Evolutionary conservation across 176 grass and related monocot species (phyloP), one percentile per base, ranked within the genome.

Genomic region (Phyllostachys edulis): DNA sequence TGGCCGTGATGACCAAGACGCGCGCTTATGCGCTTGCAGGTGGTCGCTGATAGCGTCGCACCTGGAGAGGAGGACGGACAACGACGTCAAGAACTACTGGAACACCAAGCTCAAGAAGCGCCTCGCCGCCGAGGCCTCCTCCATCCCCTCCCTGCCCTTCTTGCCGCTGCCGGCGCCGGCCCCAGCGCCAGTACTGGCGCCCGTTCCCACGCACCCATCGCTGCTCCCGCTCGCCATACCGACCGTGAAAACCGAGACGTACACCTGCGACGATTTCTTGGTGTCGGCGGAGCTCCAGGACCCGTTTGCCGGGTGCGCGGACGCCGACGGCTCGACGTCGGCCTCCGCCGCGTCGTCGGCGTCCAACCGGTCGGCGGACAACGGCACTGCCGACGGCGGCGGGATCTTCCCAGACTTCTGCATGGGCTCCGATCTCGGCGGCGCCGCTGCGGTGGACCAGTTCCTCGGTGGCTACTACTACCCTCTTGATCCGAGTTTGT

Each of bases 61-160:
- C 41, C 65, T 97, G 46, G 76, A 88, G 69, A 61, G 94, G 60
- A 77, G 95, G 79, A 97, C 95, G 23, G 95, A 97, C 87, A 97
- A 97, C 85, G 90, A 94, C 75, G 90, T 97, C 63, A 97, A 97
- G 83, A 97, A 97, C 81, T 92, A 97, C 81, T 97, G 95, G 95
- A 97, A 97, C 84, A 97, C 92, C 79, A 97, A 97, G 75, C 88
- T 97, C 67, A 97, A 97, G 90, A 88, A 94, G 74, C 73, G 85
- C 73, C 69, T 94, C 79, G 82, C 79, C 68, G 74, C 84, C 18
- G 71, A 57, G 0, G 67, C 67, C 6, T 9, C 41, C 65, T 51
- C 46, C 41, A 11, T 57, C 52, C 38, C 37, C 59, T 36, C 29
- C 66, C 32, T 46, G 41, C 11, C 71, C 49, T 66, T 51, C n/a